phyloP scores from a whole-genome alignment of 169 alveolate genomes.

The Eimeria falciformis region DNA sequence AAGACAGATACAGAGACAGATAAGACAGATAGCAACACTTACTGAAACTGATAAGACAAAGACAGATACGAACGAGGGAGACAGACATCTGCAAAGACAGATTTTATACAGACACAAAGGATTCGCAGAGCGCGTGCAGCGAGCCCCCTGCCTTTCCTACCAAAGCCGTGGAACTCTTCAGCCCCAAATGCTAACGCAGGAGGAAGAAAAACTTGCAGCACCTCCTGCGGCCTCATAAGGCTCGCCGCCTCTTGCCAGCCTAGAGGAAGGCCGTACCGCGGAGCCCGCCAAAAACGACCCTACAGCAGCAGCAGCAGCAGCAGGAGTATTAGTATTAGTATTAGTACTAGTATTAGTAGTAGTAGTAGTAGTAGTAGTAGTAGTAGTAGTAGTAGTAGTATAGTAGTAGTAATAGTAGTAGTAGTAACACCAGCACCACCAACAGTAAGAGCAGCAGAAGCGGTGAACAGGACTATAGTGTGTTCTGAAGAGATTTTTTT shows the following conservation, averaged over 20 bases:
- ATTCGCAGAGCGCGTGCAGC: too few relatives aligned
- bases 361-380: neutral
- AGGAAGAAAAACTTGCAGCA: neutral
- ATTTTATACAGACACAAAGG: too few relatives aligned
- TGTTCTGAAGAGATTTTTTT: too few relatives aligned
- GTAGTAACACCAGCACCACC: neutral
- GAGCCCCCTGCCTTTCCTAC: too few relatives aligned
- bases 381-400: neutral
- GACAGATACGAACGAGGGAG: too few relatives aligned
- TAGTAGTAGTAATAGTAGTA: neutral
- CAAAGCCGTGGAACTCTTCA: neutral
- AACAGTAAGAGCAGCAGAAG: neutral
- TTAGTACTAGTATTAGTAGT: neutral
- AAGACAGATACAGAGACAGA: too few relatives aligned
- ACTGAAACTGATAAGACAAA: too few relatives aligned
- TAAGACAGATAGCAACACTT: too few relatives aligned
- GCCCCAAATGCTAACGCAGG: neutral
- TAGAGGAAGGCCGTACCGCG: neutral
- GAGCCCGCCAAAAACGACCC: constrained; percentile 14
- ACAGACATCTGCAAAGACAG: too few relatives aligned
- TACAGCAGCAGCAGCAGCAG: neutral
- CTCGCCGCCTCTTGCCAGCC: neutral
- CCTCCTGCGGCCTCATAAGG: neutral
- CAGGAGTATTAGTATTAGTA: neutral
- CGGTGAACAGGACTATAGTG: too few relatives aligned